Conservation (phyloP, 2,329 filamentous ascomycete genomes). For the Aspergillus sp. region DNA sequence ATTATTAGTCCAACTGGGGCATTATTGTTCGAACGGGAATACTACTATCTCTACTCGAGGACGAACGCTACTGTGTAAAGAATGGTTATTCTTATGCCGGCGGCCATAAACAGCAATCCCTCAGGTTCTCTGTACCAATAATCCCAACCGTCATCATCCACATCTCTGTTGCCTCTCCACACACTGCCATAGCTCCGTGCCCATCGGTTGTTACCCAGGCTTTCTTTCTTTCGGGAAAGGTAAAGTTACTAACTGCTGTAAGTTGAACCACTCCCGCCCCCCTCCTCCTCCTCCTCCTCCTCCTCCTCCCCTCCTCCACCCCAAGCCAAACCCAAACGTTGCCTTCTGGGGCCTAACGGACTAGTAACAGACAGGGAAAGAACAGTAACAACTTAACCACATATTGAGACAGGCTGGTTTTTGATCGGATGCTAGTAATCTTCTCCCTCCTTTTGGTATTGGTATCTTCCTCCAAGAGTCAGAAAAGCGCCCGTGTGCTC, state of each 20-base stretch:
- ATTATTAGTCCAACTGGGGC: neutral
- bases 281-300: conserved; percentile 14
- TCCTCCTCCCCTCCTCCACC: neutral
- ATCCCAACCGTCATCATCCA: conserved; percentile 21
- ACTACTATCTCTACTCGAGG: neutral
- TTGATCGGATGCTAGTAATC: conserved; percentile 5
- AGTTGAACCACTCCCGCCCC: conserved; percentile 11
- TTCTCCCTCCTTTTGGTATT: conserved; percentile 14
- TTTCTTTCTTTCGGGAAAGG: conserved; percentile 3
- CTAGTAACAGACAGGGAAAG: conserved; percentile 4
- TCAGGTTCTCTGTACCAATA: conserved; percentile 18
- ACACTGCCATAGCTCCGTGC: conserved; percentile 27
- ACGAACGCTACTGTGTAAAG: conserved; percentile 16
- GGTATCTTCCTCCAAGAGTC: conserved; percentile 7
- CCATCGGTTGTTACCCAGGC: conserved; percentile 14
- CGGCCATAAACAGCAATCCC: conserved; percentile 30
- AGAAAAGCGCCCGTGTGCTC: neutral
- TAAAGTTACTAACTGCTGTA: conserved; percentile 5
- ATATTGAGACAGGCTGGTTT: conserved; percentile 13
- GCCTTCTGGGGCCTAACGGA: conserved; percentile 1
- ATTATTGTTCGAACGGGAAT: neutral
- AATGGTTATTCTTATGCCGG: conserved; percentile 23
- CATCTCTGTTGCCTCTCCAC: conserved; percentile 25
- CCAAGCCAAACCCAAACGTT: conserved; percentile 10
- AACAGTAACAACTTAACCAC: conserved; percentile 10